A percentile compares a stretch with the other conserved stretches of the same genome.
These are phyloP conservation scores for Pyronema omphalodes DNA, from an alignment of 495 filamentous ascomycete genomes.

Conservation along the genomic window DNA sequence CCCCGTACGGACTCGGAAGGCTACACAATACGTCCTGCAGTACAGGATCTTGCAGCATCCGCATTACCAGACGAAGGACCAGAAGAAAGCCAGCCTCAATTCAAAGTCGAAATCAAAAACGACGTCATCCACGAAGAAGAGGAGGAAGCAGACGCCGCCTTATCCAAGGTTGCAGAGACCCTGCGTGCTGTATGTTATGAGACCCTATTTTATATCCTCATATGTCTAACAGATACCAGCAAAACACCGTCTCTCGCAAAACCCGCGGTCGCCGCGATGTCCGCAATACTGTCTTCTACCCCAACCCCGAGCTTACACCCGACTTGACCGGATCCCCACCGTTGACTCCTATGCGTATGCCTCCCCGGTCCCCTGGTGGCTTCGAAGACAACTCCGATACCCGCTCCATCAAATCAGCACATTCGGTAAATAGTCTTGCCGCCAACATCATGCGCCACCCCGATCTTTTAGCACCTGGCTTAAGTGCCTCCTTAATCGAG, in stretches of 20 bases:
- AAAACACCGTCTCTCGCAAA: slow-evolving; percentile 66
- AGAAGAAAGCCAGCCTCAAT: slow-evolving; percentile 46
- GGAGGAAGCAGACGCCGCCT: slow-evolving; percentile 65
- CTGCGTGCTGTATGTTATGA: slow-evolving; percentile 41
- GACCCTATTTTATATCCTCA: slow-evolving; percentile 29
- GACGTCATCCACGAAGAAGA: slow-evolving; percentile 90
- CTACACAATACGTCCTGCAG: slow-evolving; percentile 22
- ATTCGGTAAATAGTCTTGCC: slow-evolving; percentile 50
- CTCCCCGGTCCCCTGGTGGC: slow-evolving; percentile 30
- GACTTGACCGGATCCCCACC: slow-evolving; percentile 24
- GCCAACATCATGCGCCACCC: slow-evolving; percentile 48
- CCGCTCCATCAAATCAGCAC: slow-evolving; percentile 74
- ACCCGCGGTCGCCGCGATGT: slow-evolving; percentile 32
- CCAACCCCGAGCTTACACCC: slow-evolving; percentile 27
- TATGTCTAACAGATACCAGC: slow-evolving; percentile 30
- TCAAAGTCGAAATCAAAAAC: slow-evolving; percentile 83
- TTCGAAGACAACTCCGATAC: slow-evolving; percentile 58
- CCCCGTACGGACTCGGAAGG: slow-evolving; percentile 39
- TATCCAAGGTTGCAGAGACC: slow-evolving; percentile 81
- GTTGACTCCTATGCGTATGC: slow-evolving; percentile 22
- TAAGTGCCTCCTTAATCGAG: slow-evolving; percentile 85
- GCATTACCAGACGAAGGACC: slow-evolving; percentile 31
- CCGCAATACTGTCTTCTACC: slow-evolving; percentile 69
- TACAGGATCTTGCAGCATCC: slow-evolving; percentile 25
- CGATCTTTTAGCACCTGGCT: slow-evolving; percentile 59